These are phyloP conservation scores for Termitomyces titanicus DNA, from an alignment of 768 basidiomycete genomes.

Conservation along the genomic window DNA sequence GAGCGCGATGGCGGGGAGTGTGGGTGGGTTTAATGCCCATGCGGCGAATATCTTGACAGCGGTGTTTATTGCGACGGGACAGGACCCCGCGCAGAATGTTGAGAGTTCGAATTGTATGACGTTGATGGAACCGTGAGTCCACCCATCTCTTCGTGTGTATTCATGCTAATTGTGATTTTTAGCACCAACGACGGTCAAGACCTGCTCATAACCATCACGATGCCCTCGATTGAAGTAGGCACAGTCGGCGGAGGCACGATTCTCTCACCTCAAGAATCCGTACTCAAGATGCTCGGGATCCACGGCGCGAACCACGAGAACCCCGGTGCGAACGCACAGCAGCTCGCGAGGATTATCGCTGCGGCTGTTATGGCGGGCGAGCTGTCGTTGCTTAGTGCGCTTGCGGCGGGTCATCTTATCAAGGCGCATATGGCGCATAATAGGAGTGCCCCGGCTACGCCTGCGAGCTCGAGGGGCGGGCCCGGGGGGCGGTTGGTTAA, in stretches of 20 bases:
- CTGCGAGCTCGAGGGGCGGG: conserved; percentile 29
- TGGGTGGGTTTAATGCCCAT: conserved; percentile 98
- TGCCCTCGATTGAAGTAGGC: conserved; percentile 99
- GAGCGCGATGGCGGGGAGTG: conserved; percentile 96
- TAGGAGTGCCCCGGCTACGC: conserved; percentile 78
- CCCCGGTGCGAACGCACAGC: conserved; percentile 88
- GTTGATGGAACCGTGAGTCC: conserved; percentile 96
- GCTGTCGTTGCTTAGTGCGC: conserved; percentile 83
- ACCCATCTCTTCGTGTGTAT: no score
- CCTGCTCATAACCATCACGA: conserved; percentile 87
- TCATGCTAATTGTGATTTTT: no score
- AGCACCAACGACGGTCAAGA: conserved; percentile 89
- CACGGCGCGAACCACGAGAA: conserved; percentile 82
- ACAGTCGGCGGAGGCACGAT: conserved; percentile 97
- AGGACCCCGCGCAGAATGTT: conserved; percentile 99
- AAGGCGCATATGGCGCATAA: conserved; percentile 93
- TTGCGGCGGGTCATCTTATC: conserved; percentile 94
- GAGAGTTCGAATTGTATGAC: conserved; percentile 99
- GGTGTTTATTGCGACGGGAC: conserved; percentile 92
- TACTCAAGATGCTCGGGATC: conserved; percentile 93
- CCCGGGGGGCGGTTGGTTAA: conserved; percentile 7
- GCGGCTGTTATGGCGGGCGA: conserved; percentile 98
- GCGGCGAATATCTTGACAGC: conserved; percentile 97
- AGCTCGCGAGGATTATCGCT: conserved; percentile 85
- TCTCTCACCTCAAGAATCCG: conserved; percentile 82